phyloP scores from a whole-genome alignment of 768 basidiomycete genomes.

The Flagelloscypha sp. region DNA sequence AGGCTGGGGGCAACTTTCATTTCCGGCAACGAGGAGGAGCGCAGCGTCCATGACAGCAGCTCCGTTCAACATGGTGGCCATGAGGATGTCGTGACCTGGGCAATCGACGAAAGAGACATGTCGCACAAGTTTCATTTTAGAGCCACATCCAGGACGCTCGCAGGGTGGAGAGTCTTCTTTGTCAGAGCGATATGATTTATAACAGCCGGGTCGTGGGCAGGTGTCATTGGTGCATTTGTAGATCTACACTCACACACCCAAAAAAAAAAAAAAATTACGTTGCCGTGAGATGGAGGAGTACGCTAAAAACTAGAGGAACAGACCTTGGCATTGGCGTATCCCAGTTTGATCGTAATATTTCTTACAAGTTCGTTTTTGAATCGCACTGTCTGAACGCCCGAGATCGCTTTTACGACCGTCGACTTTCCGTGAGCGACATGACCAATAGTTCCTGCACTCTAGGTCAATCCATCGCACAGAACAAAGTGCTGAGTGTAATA shows the following conservation, averaged over 20 bases:
- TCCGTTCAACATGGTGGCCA: slow-evolving; percentile 99
- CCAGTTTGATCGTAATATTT: slow-evolving; percentile 99
- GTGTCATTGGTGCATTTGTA: slow-evolving; percentile 95
- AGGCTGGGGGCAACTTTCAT: slow-evolving; percentile 98
- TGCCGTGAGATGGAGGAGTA: background rate
- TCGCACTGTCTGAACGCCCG: slow-evolving; percentile 94
- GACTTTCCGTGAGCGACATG: slow-evolving; percentile 98
- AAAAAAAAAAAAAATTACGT: slow-evolving; percentile 6
- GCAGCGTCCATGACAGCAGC: slow-evolving; percentile 99
- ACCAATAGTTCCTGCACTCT: slow-evolving; percentile 78
- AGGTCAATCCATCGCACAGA: slow-evolving; percentile 3
- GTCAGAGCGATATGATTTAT: slow-evolving; percentile 86
- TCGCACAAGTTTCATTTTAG: slow-evolving; percentile 83
- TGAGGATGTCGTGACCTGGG: slow-evolving; percentile 97
- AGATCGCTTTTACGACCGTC: slow-evolving; percentile 97
- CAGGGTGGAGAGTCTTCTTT: slow-evolving; percentile 93
- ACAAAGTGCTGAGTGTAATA: slow-evolving; percentile 19
- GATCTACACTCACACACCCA: slow-evolving; percentile 47
- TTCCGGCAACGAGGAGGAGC: slow-evolving; percentile 88
- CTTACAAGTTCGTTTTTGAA: slow-evolving; percentile 99
- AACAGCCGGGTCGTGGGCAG: slow-evolving; percentile 91
- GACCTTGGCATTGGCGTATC: slow-evolving; percentile 98
- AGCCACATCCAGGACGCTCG: slow-evolving; percentile 86
- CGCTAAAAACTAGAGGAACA: slow-evolving; percentile 16
- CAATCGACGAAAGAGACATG: slow-evolving; percentile 99